Evolutionary conservation across 768 basidiomycete genomes (phyloP).

Genomic region (Calocera viscosa): DNA sequence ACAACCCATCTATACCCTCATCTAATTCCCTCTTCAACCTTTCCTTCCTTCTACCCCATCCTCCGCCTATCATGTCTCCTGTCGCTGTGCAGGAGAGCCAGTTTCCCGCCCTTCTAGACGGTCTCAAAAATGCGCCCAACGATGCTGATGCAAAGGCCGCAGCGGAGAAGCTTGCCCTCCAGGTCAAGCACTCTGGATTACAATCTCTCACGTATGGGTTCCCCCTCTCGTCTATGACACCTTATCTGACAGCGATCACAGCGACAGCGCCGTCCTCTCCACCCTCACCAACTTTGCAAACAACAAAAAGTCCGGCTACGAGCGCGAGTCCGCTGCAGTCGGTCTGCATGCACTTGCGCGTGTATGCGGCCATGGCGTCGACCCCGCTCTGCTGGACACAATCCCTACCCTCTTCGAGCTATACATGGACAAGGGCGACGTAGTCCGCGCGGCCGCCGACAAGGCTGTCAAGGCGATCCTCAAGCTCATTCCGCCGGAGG

Average conservation of each 20-base stretch:
- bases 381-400: slow-evolving; percentile 62
- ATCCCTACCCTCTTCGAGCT: slow-evolving; percentile 69
- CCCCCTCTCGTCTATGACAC: slow-evolving; percentile 15
- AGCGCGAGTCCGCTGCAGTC: slow-evolving; percentile 76
- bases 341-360: slow-evolving; percentile 63
- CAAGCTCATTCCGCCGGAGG: slow-evolving; percentile 72
- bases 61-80: neutral
- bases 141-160: slow-evolving; percentile 69
- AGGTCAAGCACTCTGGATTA: slow-evolving; percentile 50
- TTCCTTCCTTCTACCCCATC: neutral
- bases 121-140: neutral
- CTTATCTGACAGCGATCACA: slow-evolving; percentile 23
- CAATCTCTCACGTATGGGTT: slow-evolving; percentile 44
- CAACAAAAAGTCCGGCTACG: slow-evolving; percentile 79
- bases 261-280: slow-evolving; percentile 49
- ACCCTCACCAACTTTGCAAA: slow-evolving; percentile 56
- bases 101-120: neutral
- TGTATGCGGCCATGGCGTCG: slow-evolving; percentile 55
- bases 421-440: slow-evolving; percentile 88
- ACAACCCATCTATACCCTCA: slow-evolving; percentile 4
- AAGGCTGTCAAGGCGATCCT: slow-evolving; percentile 72
- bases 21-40: neutral
- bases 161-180: slow-evolving; percentile 64
- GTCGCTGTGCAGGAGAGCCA: slow-evolving; percentile 1
- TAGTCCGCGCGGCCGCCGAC: slow-evolving; percentile 71